Evolutionary conservation across 2,329 filamentous ascomycete genomes (phyloP).

Genomic region (Xylaria multiplex): DNA sequence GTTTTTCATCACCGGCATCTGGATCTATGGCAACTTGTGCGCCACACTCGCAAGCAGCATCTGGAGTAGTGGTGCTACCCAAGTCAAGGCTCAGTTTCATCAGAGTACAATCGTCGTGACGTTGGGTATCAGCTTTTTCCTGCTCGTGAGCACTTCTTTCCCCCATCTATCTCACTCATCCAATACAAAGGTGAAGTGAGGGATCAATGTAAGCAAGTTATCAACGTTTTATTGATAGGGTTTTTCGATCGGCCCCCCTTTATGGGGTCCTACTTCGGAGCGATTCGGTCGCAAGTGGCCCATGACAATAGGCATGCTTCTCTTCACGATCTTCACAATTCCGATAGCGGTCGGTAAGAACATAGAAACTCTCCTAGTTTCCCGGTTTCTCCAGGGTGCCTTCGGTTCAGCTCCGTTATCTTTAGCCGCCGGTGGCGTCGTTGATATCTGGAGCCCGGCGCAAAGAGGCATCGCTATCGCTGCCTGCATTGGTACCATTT

Average conservation of each 20-base stretch:
- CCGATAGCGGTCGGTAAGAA: conserved; percentile 51
- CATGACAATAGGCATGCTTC: conserved; percentile 56
- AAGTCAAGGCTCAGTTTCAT: conserved; percentile 24
- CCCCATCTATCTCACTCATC: background rate
- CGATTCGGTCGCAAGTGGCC: conserved; percentile 57
- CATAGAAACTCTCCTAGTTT: conserved; percentile 36
- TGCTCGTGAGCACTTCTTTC: conserved; percentile 25
- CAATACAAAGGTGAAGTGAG: background rate
- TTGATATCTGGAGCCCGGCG: conserved; percentile 54
- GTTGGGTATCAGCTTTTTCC: conserved; percentile 34
- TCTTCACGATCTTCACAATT: conserved; percentile 58
- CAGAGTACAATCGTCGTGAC: conserved; percentile 30
- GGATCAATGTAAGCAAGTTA: background rate
- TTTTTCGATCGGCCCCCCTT: conserved; percentile 52
- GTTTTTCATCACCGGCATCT: conserved; percentile 31
- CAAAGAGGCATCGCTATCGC: conserved; percentile 50
- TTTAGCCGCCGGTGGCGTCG: conserved; percentile 56
- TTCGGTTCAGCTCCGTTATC: conserved; percentile 56
- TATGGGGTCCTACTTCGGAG: conserved; percentile 57
- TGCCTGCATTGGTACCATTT: conserved; percentile 48
- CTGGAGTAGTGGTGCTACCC: conserved; percentile 31
- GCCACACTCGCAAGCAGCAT: conserved; percentile 36
- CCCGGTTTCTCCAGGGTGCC: conserved; percentile 57
- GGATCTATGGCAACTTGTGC: conserved; percentile 34
- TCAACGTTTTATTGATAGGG: conserved; percentile 19